These are phyloP conservation scores for Dioszegia aurantiaca DNA, from an alignment of 768 basidiomycete species.

Conservation along the genomic window DNA sequence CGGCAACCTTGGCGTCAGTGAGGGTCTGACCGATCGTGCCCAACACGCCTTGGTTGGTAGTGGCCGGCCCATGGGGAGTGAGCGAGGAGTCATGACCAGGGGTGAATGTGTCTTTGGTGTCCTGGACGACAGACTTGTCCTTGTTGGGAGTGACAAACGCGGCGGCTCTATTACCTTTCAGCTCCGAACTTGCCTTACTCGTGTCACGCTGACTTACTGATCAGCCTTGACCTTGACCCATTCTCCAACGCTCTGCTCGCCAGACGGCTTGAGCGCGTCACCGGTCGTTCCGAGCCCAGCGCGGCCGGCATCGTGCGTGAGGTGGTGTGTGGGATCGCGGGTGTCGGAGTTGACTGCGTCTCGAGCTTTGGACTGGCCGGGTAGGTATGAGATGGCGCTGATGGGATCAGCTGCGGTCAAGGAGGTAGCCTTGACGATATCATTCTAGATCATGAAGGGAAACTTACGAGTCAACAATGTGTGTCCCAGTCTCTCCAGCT, in stretches of 20 bases:
- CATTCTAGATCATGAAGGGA: neutral
- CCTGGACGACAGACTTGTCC: conserved; percentile 16
- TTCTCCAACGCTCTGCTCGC: conserved; percentile 21
- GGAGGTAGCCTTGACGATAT: too few species aligned
- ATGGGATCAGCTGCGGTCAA: neutral
- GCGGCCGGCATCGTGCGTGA: conserved; percentile 15
- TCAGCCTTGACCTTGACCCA: conserved; percentile 6
- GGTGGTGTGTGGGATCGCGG: conserved; percentile 5
- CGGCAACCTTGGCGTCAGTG: conserved; percentile 16
- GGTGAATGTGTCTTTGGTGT: conserved; percentile 17
- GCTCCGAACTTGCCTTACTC: neutral
- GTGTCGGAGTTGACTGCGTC: conserved; percentile 15
- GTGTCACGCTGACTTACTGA: conserved; percentile 18
- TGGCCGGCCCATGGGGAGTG: conserved; percentile 3
- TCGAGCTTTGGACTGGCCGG: conserved; percentile 20
- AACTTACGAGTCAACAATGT: conserved; percentile 12
- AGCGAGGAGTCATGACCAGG: conserved; percentile 18
- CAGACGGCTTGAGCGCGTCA: conserved; percentile 18
- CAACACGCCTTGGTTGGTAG: conserved; percentile 4
- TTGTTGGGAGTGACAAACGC: conserved; percentile 17
- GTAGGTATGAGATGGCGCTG: conserved; percentile 25
- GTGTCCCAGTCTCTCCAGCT: neutral
- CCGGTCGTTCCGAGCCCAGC: conserved; percentile 6
- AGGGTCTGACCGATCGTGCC: conserved; percentile 7
- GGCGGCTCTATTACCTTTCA: conserved; percentile 5